Percentiles rank a stretch among this genome's conserved stretches.
phyloP scores from a whole-genome alignment of 805 yeast species.

The Clavispora phyllophila region DNA sequence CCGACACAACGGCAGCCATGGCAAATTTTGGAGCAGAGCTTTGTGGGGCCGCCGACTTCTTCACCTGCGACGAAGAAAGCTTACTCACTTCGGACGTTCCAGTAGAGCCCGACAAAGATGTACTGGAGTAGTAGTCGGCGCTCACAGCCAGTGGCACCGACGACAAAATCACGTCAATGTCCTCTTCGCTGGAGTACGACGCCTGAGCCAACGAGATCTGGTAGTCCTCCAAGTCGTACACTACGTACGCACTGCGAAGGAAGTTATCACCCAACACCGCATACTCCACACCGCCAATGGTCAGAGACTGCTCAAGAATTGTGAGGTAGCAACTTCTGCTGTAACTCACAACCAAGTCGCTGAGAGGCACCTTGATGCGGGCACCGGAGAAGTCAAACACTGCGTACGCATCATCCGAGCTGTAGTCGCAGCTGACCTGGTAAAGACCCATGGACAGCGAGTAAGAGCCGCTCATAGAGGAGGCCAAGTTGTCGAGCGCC shows the following conservation, averaged over 20 bases:
- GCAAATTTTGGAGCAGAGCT: neutral
- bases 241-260: slow-evolving; percentile 59
- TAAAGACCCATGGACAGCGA: slow-evolving; percentile 3
- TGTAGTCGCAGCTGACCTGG: slow-evolving; percentile 9
- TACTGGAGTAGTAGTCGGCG: slow-evolving; percentile 43
- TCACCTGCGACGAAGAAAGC: neutral
- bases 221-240: slow-evolving; percentile 55
- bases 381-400: slow-evolving; percentile 55
- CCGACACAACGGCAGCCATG: neutral
- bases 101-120: slow-evolving; percentile 13
- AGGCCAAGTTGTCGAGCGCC: slow-evolving; percentile 17
- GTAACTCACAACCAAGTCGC: slow-evolving; percentile 20
- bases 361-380: slow-evolving; percentile 46
- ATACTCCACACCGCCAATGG: slow-evolving; percentile 28
- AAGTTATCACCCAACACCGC: slow-evolving; percentile 62
- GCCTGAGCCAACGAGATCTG: slow-evolving; percentile 53
- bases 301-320: slow-evolving; percentile 16
- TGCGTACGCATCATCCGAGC: slow-evolving; percentile 3
- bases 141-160: slow-evolving; percentile 48
- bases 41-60: neutral
- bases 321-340: slow-evolving; percentile 23
- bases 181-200: slow-evolving; percentile 21
- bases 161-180: slow-evolving; percentile 43
- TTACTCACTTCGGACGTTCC: neutral
- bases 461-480: slow-evolving; percentile 2